phyloP scores from a whole-genome alignment of 2,329 filamentous ascomycete species.

The Penicillium sp. region DNA sequence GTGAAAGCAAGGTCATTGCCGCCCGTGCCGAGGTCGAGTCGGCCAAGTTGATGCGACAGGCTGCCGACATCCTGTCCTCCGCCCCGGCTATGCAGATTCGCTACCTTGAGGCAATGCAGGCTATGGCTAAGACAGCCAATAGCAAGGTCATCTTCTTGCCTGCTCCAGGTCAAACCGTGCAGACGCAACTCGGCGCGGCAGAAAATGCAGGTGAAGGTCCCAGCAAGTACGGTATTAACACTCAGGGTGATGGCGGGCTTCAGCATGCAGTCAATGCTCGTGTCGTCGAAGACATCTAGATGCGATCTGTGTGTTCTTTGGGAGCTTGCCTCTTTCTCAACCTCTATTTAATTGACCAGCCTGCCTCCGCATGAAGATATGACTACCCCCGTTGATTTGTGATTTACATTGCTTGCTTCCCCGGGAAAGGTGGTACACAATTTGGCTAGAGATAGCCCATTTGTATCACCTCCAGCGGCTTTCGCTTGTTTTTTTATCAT shows the following conservation, averaged over 20 bases:
- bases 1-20: constrained; percentile 97
- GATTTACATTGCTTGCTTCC: constrained; percentile 15
- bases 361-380: constrained; percentile 17
- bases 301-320: neutral
- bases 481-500: constrained; percentile 19
- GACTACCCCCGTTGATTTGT: constrained; percentile 9
- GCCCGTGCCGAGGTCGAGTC: constrained; percentile 95
- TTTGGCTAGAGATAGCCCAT: neutral
- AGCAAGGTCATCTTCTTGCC: constrained; percentile 84
- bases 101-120: constrained; percentile 97
- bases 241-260: constrained; percentile 59
- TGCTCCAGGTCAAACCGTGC: constrained; percentile 59
- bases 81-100: constrained; percentile 98
- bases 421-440: neutral
- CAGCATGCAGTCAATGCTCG: constrained; percentile 78
- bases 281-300: constrained; percentile 80
- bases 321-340: neutral
- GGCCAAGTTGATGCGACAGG: constrained; percentile 80
- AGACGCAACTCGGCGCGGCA: constrained; percentile 51
- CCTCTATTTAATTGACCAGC: constrained; percentile 2
- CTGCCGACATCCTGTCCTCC: constrained; percentile 86
- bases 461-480: neutral
- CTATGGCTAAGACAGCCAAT: constrained; percentile 93
- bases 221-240: constrained; percentile 45
- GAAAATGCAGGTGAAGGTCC: constrained; percentile 57